Percentiles rank a stretch among this genome's conserved stretches.
Conservation (phyloP, 2,329 filamentous ascomycete genomes). For the Claviceps lovelessii region DNA sequence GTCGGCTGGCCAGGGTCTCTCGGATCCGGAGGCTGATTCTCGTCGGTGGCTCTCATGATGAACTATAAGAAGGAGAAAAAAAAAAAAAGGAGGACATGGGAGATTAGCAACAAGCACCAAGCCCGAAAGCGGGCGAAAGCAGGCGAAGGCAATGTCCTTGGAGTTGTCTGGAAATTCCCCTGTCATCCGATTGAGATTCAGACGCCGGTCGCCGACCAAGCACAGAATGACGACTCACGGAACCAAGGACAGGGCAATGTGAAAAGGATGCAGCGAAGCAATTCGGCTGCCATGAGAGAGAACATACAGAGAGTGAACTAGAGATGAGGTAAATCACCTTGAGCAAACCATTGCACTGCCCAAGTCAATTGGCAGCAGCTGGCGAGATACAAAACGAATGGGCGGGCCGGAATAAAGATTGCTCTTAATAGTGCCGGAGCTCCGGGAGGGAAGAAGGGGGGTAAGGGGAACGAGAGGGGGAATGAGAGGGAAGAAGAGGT, state of each 20-base stretch:
- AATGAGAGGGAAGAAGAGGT: neutral
- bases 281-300: neutral
- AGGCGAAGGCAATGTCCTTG: neutral
- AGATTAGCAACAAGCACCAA: neutral
- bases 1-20: conserved; percentile 10
- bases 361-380: conserved; percentile 20
- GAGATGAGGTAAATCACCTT: conserved; percentile 17
- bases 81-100: neutral
- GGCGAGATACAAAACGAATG: conserved; percentile 4
- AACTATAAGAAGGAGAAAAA: conserved; percentile 9
- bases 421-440: neutral
- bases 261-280: neutral
- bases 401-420: conserved; percentile 1
- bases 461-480: neutral
- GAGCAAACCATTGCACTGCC: conserved; percentile 24
- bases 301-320: conserved; percentile 11
- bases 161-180: neutral
- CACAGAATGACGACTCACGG: neutral
- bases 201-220: neutral
- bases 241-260: neutral
- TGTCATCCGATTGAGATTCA: neutral
- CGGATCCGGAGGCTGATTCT: conserved; percentile 15
- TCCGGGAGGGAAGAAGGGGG: neutral
- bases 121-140: neutral
- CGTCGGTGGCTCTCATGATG: conserved; percentile 23